Conservation (phyloP, 805 yeast species). For the Candida ovalis region DNA sequence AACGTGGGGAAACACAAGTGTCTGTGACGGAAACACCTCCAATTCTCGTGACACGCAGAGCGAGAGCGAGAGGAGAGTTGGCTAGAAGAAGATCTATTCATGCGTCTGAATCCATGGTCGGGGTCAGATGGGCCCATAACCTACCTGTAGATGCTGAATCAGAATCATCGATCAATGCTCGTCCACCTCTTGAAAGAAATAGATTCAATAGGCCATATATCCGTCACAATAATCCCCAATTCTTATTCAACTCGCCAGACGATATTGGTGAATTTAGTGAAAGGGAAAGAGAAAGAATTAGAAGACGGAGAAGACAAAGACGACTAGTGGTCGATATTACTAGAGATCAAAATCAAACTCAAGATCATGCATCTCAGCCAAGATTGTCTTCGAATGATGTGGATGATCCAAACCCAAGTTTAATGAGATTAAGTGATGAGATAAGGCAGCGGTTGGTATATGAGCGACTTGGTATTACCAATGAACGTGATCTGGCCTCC, state of each 20-base stretch:
- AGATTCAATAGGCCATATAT: slow-evolving; percentile 14
- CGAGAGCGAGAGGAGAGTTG: slow-evolving; percentile 5
- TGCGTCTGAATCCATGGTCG: background rate
- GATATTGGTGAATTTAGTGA: background rate
- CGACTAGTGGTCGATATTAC: background rate
- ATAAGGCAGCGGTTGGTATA: background rate
- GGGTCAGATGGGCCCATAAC: slow-evolving; percentile 5
- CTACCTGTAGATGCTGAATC: slow-evolving; percentile 4
- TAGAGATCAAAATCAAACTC: background rate
- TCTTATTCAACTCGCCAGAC: slow-evolving; percentile 5
- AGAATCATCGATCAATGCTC: background rate
- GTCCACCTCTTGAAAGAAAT: background rate
- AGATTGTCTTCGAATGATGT: background rate
- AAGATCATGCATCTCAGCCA: background rate
- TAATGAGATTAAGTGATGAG: background rate
- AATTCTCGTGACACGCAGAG: background rate
- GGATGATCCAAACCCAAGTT: background rate
- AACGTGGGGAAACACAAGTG: background rate
- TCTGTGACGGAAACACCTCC: background rate
- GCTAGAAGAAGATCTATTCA: slow-evolving; percentile 8
- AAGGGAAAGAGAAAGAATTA: background rate
- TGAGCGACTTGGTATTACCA: background rate
- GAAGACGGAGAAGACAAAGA: background rate
- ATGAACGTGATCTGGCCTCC: background rate
- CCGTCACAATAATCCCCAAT: slow-evolving; percentile 11